phyloP scores from a whole-genome alignment of 768 basidiomycete genomes.

The Pleurotus eryngii region DNA sequence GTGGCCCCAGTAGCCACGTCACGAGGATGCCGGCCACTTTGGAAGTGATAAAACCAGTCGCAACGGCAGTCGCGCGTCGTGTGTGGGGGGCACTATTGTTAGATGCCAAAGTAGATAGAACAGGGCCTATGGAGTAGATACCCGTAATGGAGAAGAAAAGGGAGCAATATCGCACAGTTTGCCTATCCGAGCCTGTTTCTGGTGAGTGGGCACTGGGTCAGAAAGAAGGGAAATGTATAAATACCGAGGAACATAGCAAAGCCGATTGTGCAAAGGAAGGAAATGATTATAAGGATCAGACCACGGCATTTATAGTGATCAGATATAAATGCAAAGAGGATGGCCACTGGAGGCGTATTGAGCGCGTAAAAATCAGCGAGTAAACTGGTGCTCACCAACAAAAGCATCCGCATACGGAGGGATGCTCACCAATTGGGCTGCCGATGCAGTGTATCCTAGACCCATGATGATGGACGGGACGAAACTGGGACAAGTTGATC shows the following conservation, averaged over 20 bases:
- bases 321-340: constrained; percentile 40
- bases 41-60: constrained; percentile 53
- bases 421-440: constrained; percentile 62
- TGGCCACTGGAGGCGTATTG: neutral
- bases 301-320: constrained; percentile 53
- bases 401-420: constrained; percentile 52
- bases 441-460: constrained; percentile 53
- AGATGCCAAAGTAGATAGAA: constrained; percentile 54
- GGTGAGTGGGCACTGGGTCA: too few species aligned
- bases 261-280: constrained; percentile 25
- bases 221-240: too few species aligned
- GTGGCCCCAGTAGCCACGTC: constrained; percentile 23
- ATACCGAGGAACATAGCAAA: too few species aligned
- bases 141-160: constrained; percentile 55
- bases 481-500: constrained; percentile 44
- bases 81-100: constrained; percentile 59
- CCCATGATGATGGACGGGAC: constrained; percentile 66
- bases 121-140: constrained; percentile 47
- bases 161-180: constrained; percentile 45
- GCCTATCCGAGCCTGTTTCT: constrained; percentile 29
- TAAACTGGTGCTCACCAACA: constrained; percentile 10
- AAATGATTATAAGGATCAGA: constrained; percentile 38
- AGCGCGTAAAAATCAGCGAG: too few species aligned
- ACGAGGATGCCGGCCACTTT: constrained; percentile 56
- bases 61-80: constrained; percentile 56